These are phyloP conservation scores for Boletus insuetus DNA, from an alignment of 768 basidiomycete species.

Conservation along the genomic window DNA sequence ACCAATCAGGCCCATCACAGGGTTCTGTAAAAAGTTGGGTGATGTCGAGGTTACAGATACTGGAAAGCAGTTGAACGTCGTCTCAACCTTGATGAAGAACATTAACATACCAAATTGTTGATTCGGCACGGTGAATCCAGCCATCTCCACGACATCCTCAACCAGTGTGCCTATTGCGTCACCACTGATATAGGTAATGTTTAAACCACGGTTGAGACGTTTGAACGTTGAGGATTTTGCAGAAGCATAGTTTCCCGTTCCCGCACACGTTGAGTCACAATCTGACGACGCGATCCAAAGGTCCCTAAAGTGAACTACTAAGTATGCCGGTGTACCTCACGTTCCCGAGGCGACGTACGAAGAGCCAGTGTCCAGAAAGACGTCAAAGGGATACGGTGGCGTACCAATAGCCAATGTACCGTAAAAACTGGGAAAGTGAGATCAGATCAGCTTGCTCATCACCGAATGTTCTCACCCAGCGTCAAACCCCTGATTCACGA, in stretches of 20 bases:
- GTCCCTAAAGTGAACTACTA: conserved; percentile 37
- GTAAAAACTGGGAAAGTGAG: conserved; percentile 24
- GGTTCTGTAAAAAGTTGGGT: conserved; percentile 44
- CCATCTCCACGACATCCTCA: conserved; percentile 70
- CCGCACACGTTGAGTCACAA: conserved; percentile 32
- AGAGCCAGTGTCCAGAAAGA: conserved; percentile 53
- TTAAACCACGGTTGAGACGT: conserved; percentile 33
- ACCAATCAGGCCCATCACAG: conserved; percentile 69
- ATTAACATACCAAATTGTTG: conserved; percentile 55
- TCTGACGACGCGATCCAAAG: conserved; percentile 46
- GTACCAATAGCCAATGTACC: conserved; percentile 42
- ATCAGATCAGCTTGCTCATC: not conserved
- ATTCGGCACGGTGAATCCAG: conserved; percentile 51
- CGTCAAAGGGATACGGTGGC: conserved; percentile 42
- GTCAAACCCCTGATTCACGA: conserved; percentile 63
- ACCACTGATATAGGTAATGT: conserved; percentile 46
- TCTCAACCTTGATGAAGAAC: not conserved
- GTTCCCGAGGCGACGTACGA: conserved; percentile 22
- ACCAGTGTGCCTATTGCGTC: conserved; percentile 45
- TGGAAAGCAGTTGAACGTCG: conserved; percentile 37
- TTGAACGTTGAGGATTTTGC: conserved; percentile 37
- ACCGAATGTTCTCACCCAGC: conserved; percentile 42
- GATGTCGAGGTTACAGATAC: conserved; percentile 22
- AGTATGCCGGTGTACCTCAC: not conserved
- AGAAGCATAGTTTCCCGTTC: conserved; percentile 34